phyloP scores from a whole-genome alignment of 2,329 filamentous ascomycete genomes.

The Xylaria sp. region DNA sequence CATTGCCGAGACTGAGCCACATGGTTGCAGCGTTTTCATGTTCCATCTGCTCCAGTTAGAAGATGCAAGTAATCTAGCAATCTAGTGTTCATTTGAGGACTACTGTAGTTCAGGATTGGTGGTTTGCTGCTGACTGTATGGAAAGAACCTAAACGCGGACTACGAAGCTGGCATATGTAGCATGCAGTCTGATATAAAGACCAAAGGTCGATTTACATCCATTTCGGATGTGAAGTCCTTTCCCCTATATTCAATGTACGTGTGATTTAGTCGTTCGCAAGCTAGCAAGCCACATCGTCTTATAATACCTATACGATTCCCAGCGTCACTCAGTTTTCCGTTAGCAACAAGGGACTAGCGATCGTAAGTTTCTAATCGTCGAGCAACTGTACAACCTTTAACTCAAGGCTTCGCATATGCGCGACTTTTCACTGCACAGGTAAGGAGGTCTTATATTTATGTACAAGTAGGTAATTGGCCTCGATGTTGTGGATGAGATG shows the following conservation, averaged over 20 bases:
- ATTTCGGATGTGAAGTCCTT: neutral
- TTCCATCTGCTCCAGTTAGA: neutral
- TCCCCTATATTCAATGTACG: neutral
- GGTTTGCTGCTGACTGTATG: neutral
- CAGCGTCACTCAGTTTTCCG: too few relatives aligned
- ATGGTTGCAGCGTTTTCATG: neutral
- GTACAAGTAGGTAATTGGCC: too few relatives aligned
- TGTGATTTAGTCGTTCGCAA: too few relatives aligned
- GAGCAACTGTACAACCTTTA: too few relatives aligned
- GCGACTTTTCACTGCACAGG: too few relatives aligned
- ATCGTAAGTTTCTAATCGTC: too few relatives aligned
- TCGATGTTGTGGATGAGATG: neutral
- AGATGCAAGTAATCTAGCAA: neutral
- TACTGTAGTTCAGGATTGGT: neutral
- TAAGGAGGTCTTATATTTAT: too few relatives aligned
- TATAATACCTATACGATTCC: too few relatives aligned
- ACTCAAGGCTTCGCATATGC: too few relatives aligned
- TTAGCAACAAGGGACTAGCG: too few relatives aligned
- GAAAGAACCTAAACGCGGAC: neutral
- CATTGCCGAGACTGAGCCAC: neutral
- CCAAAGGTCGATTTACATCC: too few relatives aligned
- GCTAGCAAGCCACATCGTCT: too few relatives aligned
- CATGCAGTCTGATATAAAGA: neutral
- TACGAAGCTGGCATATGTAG: neutral
- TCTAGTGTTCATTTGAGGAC: slow-evolving; percentile 10